Evolutionary conservation across 1,284 basidiomycete genomes (phyloP).

Genomic region (Heliocybe sulcata): DNA sequence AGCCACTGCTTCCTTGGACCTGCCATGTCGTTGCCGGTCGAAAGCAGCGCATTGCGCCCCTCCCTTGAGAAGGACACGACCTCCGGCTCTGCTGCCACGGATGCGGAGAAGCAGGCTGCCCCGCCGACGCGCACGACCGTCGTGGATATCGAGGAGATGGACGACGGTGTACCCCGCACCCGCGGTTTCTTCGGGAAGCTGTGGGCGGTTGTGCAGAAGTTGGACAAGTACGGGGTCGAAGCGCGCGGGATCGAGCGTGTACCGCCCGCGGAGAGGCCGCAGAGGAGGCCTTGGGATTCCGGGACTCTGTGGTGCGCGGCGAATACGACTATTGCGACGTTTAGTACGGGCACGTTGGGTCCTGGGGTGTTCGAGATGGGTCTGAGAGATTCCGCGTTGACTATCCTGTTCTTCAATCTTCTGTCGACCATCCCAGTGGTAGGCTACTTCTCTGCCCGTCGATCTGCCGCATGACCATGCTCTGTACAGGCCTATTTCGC

Average conservation of each 20-base stretch:
- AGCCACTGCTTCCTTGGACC: too few relatives aligned
- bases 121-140: background rate
- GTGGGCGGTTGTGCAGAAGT: background rate
- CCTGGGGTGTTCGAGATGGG: conserved; percentile 54
- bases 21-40: too few relatives aligned
- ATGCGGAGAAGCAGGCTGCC: background rate
- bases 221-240: background rate
- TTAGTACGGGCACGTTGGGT: conserved; percentile 50
- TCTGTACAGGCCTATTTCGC: conserved; percentile 43
- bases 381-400: conserved; percentile 39
- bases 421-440: conserved; percentile 29
- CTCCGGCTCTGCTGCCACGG: background rate
- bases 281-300: background rate
- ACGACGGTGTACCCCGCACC: background rate
- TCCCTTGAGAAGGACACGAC: background rate
- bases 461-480: conserved; percentile 10
- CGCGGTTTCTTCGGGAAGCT: background rate
- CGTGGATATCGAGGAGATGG: background rate
- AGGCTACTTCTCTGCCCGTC: conserved; percentile 4
- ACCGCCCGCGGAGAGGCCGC: background rate
- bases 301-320: background rate
- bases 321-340: conserved; percentile 7
- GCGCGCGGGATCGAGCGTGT: background rate
- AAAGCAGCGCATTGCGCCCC: background rate
- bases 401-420: conserved; percentile 46